phyloP scores from a whole-genome alignment of 1,284 basidiomycete species.

The Marasmius oreades region DNA sequence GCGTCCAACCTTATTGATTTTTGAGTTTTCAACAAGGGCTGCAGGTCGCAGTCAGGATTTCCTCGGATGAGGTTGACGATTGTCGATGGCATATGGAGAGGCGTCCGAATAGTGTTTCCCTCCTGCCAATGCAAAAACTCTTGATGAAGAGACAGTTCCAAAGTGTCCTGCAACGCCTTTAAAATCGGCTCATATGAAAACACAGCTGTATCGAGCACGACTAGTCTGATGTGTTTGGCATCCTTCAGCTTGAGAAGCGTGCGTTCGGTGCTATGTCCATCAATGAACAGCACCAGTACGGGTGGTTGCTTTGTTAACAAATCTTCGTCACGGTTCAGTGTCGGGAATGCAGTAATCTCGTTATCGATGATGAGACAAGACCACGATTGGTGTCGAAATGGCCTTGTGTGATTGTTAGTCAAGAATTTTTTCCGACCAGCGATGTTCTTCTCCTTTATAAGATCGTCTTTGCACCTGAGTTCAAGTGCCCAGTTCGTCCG shows the following conservation, averaged over 20 bases:
- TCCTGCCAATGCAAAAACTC: constrained; percentile 55
- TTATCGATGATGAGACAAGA: constrained; percentile 47
- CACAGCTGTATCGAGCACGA: constrained; percentile 58
- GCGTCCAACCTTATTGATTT: constrained; percentile 44
- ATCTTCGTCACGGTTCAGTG: constrained; percentile 50
- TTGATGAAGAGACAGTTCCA: constrained; percentile 36
- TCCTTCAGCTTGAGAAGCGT: constrained; percentile 38
- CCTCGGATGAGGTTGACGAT: constrained; percentile 32
- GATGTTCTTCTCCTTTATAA: constrained; percentile 27
- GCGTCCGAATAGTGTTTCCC: constrained; percentile 16
- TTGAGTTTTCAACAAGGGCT: constrained; percentile 30
- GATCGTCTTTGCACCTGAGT: constrained; percentile 39
- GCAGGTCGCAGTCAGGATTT: constrained; percentile 38
- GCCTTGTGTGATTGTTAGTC: constrained; percentile 33
- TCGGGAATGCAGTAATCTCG: constrained; percentile 49
- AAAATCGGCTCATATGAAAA: constrained; percentile 63
- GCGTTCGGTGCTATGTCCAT: constrained; percentile 35
- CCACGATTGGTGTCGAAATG: constrained; percentile 49
- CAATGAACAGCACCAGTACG: constrained; percentile 47
- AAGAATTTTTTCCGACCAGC: background rate
- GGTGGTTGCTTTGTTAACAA: constrained; percentile 45
- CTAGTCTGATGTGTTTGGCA: constrained; percentile 35
- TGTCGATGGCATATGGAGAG: constrained; percentile 8
- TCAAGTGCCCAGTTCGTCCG: constrained; percentile 44
- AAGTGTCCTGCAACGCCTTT: constrained; percentile 43